phyloP scores from a whole-genome alignment of 2,329 filamentous ascomycete species.

The Verticillium longisporum region DNA sequence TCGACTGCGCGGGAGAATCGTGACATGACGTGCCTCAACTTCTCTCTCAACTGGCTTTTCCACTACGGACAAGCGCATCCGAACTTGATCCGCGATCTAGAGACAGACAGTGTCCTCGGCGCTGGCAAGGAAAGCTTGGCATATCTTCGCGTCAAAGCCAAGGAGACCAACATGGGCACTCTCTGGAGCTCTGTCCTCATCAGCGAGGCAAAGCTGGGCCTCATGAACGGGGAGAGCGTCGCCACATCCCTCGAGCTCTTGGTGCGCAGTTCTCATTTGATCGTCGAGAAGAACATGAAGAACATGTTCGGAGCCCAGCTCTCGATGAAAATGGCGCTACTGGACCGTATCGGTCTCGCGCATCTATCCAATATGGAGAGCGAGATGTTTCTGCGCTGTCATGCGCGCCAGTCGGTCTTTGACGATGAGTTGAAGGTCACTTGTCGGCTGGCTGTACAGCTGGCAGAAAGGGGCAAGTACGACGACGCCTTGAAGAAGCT shows the following conservation, averaged over 20 bases:
- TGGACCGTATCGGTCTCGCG: constrained; percentile 63
- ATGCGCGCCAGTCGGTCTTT: constrained; percentile 50
- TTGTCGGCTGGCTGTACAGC: constrained; percentile 54
- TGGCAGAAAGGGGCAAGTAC: constrained; percentile 63
- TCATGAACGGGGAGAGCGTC: constrained; percentile 63
- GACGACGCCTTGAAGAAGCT: constrained; percentile 49
- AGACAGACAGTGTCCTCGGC: constrained; percentile 66
- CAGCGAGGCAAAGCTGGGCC: constrained; percentile 74
- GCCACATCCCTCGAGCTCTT: constrained; percentile 66
- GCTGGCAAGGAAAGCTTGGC: constrained; percentile 74
- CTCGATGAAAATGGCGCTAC: constrained; percentile 65
- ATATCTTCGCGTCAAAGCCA: constrained; percentile 80
- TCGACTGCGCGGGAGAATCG: constrained; percentile 91
- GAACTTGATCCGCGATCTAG: constrained; percentile 61
- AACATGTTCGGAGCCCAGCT: constrained; percentile 68
- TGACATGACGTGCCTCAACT: constrained; percentile 89
- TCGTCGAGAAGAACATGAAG: constrained; percentile 68
- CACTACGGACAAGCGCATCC: constrained; percentile 87
- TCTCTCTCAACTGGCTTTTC: constrained; percentile 91
- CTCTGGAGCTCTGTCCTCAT: constrained; percentile 77
- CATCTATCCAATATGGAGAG: constrained; percentile 52
- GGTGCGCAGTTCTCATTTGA: constrained; percentile 74
- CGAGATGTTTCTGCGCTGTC: constrained; percentile 70
- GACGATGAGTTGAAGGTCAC: constrained; percentile 74
- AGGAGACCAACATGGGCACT: constrained; percentile 79